Base-by-base conservation (phyloP, 805 yeast genomes). In the Lipomyces orientalis region DNA sequence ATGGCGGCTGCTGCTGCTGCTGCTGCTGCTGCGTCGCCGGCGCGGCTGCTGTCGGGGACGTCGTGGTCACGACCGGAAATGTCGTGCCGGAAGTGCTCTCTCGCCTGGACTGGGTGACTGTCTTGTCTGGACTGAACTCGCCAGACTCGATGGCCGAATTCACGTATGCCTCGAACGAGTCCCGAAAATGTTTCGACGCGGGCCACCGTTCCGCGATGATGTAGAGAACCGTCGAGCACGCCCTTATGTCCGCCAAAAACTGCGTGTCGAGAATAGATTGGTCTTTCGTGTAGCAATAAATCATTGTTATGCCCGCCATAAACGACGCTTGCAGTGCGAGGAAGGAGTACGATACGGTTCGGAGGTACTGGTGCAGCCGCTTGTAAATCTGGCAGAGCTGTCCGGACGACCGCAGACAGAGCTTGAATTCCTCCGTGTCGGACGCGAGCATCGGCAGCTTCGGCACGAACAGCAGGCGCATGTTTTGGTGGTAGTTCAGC, bases 191-290 rank as follows among this genome's bases (percentile, higher is more conserved):
- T 49, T 68, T 68, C 31, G 71, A 63, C 4, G 70, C 64, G 4
- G 70, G 67, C 71, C 71, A 68, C 5, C 71, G 71, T 56, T 68
- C 70, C 25, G 70, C 70, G 35, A 68, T 68, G 22, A 66, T 62
- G 29, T 62, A 61, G 3, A 68, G 62, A 3, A 68, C 71, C 5
- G 69, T 60, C 16, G 70, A 67, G 51, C 71, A 68, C 2, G 71
- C 71, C n/a, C 67, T 31, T 34, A 68, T 66, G 43, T 68, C 70
- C 5, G 67, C 61, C 49, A 66, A 43, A 37, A 66, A 67, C 43
- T 69, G 71, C 25, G 70, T 58, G 46, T 66, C 70, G 29, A 66
- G 63, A 56, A 68, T 65, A 4, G 71, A 63, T 19, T 62, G 71
- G 37, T 66, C 69, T 51, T 61, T 63, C 7, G 71, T 68, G 43